Percentiles rank a stretch among this genome's conserved stretches.
Evolutionary conservation across 192 early-diverging fungal species (phyloP).

Genomic region (Coemansia reversa): DNA sequence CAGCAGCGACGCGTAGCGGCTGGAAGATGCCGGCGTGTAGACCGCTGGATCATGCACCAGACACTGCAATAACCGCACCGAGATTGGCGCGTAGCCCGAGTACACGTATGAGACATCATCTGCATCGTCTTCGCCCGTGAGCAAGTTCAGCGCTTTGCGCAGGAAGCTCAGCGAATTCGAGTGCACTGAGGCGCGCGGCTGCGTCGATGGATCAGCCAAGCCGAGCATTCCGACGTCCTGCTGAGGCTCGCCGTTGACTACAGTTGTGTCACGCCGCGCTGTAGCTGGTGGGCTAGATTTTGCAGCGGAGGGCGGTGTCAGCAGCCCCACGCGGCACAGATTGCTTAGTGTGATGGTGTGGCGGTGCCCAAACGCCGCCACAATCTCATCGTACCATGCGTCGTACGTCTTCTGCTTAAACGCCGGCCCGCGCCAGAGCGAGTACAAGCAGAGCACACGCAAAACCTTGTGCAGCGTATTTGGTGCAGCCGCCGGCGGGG

Average conservation of each 20-base stretch:
- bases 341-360: conserved; percentile 87
- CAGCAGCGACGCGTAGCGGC: conserved; percentile 46
- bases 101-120: conserved; percentile 92
- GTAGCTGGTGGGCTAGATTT: conserved; percentile 55
- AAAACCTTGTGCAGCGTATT: conserved; percentile 62
- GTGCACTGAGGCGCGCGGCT: conserved; percentile 27
- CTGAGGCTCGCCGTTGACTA: background rate
- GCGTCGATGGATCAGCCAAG: conserved; percentile 23
- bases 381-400: conserved; percentile 76
- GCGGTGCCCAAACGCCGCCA: conserved; percentile 89
- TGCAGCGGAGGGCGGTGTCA: conserved; percentile 47
- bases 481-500: conserved; percentile 19
- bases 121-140: conserved; percentile 80
- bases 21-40: conserved; percentile 25
- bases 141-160: conserved; percentile 69
- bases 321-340: conserved; percentile 65
- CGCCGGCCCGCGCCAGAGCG: conserved; percentile 70
- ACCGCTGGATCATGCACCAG: conserved; percentile 56
- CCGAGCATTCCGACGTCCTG: conserved; percentile 12
- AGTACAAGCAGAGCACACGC: conserved; percentile 82
- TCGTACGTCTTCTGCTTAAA: conserved; percentile 85
- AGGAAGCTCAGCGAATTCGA: conserved; percentile 50
- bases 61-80: conserved; percentile 85
- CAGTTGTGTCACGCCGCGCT: background rate
- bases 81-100: conserved; percentile 91